Conservation (phyloP, 768 basidiomycete species). For the Podaxis sp. region DNA sequence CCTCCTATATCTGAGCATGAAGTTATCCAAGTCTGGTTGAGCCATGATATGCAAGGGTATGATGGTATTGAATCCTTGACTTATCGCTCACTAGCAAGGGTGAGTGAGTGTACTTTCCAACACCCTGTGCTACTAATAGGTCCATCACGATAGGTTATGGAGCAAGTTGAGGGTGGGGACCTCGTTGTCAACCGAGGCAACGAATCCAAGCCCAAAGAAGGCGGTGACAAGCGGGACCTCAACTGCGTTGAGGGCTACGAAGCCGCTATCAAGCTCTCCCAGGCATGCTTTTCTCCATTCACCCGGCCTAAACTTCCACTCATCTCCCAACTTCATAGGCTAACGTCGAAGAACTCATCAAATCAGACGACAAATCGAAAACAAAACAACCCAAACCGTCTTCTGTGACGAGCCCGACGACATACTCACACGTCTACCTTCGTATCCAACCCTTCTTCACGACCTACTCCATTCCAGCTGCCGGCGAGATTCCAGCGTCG, state of each 20-base stretch:
- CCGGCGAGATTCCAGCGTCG: slow-evolving; percentile 31
- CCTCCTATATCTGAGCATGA: slow-evolving; percentile 99
- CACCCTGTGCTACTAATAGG: slow-evolving; percentile 2
- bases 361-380: slow-evolving; percentile 46
- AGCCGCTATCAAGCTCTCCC: slow-evolving; percentile 80
- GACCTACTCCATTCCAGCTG: slow-evolving; percentile 42
- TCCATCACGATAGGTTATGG: slow-evolving; percentile 68
- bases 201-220: slow-evolving; percentile 69
- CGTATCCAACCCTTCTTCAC: slow-evolving; percentile 87
- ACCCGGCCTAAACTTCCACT: neutral
- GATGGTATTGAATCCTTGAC: slow-evolving; percentile 94
- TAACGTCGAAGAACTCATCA: slow-evolving; percentile 73
- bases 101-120: slow-evolving; percentile 31
- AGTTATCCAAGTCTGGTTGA: slow-evolving; percentile 93
- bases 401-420: slow-evolving; percentile 51
- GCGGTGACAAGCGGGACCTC: slow-evolving; percentile 58
- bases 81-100: slow-evolving; percentile 81
- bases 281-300: slow-evolving; percentile 43
- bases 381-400: slow-evolving; percentile 29
- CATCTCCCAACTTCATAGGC: slow-evolving; percentile 43
- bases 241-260: slow-evolving; percentile 87
- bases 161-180: slow-evolving; percentile 92
- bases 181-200: slow-evolving; percentile 83
- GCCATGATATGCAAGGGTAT: slow-evolving; percentile 96
- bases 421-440: slow-evolving; percentile 88